Evolutionary conservation across 202 grass and related monocot genomes (phyloP).

Genomic region (Saccharum hybrid): DNA sequence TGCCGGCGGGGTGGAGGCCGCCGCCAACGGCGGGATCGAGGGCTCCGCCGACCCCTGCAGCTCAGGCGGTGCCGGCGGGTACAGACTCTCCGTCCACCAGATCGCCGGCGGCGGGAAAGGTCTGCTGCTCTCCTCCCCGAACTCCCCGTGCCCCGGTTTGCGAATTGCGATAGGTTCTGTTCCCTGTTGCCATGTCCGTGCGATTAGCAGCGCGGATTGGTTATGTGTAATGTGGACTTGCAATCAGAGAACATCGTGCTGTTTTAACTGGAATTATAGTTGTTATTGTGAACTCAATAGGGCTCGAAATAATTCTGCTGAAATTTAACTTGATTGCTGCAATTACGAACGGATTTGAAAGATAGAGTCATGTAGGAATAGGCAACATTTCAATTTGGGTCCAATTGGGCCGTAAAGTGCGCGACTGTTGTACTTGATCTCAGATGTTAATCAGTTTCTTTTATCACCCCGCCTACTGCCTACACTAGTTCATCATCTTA

Average conservation of each 20-base stretch:
- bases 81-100: slow-evolving; percentile 64
- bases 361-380: not conserved
- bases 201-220: slow-evolving; percentile 1
- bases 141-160: not conserved
- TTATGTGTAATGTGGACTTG: not conserved
- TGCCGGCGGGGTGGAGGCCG: slow-evolving; percentile 37
- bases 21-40: slow-evolving; percentile 54
- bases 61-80: slow-evolving; percentile 51
- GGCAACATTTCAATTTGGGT: not conserved
- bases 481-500: slow-evolving; percentile 19
- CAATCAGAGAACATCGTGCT: not conserved
- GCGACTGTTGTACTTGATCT: not conserved
- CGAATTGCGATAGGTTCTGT: not conserved
- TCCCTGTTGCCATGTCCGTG: not conserved
- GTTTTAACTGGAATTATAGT: not conserved
- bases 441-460: not conserved
- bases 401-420: not conserved
- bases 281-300: slow-evolving; percentile 4
- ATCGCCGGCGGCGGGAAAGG: slow-evolving; percentile 85
- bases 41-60: slow-evolving; percentile 57
- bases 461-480: not conserved
- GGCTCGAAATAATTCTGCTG: not conserved
- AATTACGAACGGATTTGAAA: not conserved
- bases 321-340: not conserved
- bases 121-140: slow-evolving; percentile 11